Evolutionary conservation across 2,329 filamentous ascomycete species (phyloP).

Genomic region (Dactylellina sp.): DNA sequence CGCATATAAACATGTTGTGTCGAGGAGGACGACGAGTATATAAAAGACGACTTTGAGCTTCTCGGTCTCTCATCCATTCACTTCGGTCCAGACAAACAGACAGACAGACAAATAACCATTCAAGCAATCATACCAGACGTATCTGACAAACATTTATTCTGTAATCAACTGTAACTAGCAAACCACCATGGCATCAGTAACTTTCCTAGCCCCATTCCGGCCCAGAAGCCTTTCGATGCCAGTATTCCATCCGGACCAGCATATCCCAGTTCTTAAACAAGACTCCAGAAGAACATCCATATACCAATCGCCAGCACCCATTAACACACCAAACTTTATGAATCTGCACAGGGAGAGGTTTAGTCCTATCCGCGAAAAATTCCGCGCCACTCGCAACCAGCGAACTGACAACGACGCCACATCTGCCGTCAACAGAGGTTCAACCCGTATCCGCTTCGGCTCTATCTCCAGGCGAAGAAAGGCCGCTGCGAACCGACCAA

Average conservation of each 20-base stretch:
- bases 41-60: too few species aligned
- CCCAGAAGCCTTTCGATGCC: conserved; percentile 52
- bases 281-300: conserved; percentile 30
- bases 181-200: conserved; percentile 11
- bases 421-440: background rate
- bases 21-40: too few species aligned
- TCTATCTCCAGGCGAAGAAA: conserved; percentile 22
- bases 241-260: conserved; percentile 31
- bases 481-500: conserved; percentile 6
- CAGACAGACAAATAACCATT: too few species aligned
- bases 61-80: too few species aligned
- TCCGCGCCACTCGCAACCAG: background rate
- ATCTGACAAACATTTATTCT: too few species aligned
- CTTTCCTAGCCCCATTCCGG: conserved; percentile 1
- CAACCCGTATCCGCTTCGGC: conserved; percentile 15
- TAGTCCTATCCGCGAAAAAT: conserved; percentile 7
- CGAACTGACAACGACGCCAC: background rate
- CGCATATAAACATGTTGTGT: too few species aligned
- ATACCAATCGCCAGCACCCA: conserved; percentile 35
- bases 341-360: conserved; percentile 36
- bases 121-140: too few species aligned
- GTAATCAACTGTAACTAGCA: too few species aligned
- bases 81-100: too few species aligned
- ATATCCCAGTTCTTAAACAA: conserved; percentile 42
- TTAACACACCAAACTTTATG: conserved; percentile 32